These are phyloP conservation scores for Emergomyces orientalis DNA, from an alignment of 2,329 filamentous ascomycete species.

Conservation along the genomic window DNA sequence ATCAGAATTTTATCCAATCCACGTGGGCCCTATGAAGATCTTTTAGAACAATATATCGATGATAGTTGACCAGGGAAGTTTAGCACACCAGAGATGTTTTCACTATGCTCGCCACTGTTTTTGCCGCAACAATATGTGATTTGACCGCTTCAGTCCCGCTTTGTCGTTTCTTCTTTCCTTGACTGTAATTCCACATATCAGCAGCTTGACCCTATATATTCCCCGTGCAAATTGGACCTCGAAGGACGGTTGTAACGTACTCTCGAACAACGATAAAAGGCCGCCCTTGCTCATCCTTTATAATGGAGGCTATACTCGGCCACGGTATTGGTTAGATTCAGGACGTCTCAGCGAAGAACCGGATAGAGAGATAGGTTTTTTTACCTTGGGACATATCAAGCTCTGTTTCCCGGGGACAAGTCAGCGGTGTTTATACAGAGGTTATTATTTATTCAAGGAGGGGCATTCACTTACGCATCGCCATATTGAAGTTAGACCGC, in stretches of 20 bases:
- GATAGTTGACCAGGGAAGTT: background rate
- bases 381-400: constrained; percentile 42
- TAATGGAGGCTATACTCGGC: constrained; percentile 52
- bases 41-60: background rate
- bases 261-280: constrained; percentile 98
- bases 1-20: constrained; percentile 99
- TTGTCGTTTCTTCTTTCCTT: constrained; percentile 95
- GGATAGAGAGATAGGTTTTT: background rate
- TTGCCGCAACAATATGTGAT: constrained; percentile 91
- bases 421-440: constrained; percentile 15
- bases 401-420: constrained; percentile 29
- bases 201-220: constrained; percentile 20
- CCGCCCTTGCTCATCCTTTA: constrained; percentile 95
- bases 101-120: constrained; percentile 93
- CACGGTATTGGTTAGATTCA: constrained; percentile 9
- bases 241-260: constrained; percentile 46
- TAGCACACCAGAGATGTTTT: constrained; percentile 74
- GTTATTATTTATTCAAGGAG: constrained; percentile 21
- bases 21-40: constrained; percentile 57
- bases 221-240: background rate
- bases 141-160: constrained; percentile 97
- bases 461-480: constrained; percentile 39
- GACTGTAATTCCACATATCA: constrained; percentile 44
- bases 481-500: constrained; percentile 36
- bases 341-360: background rate